Conservation (phyloP, 2,329 filamentous ascomycete species). For the Diaporthe sp. region DNA sequence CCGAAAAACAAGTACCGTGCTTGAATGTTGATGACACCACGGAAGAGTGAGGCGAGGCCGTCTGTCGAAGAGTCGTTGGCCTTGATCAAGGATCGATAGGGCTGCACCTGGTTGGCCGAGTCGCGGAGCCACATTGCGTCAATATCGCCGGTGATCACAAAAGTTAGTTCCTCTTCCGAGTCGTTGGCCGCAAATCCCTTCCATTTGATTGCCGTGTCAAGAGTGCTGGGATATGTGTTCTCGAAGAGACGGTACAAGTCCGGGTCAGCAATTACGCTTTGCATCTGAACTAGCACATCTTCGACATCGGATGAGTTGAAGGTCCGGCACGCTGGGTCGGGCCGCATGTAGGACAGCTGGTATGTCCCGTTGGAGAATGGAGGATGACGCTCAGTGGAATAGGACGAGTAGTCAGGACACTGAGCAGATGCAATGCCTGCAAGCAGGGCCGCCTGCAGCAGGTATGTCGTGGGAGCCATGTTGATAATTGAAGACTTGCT, state of each 20-base stretch:
- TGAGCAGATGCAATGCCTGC: conserved; percentile 27
- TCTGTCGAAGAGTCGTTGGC: conserved; percentile 61
- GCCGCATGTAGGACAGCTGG: conserved; percentile 84
- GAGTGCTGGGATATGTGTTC: conserved; percentile 81
- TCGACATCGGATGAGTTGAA: conserved; percentile 85
- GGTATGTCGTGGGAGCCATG: not conserved
- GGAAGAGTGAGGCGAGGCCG: conserved; percentile 76
- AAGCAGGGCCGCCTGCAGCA: conserved; percentile 30
- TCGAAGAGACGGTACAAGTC: conserved; percentile 80
- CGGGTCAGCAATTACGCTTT: conserved; percentile 78
- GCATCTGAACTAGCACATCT: conserved; percentile 78
- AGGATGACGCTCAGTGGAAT: conserved; percentile 71
- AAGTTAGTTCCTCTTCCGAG: conserved; percentile 73
- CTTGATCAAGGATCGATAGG: conserved; percentile 76
- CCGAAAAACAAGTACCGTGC: conserved; percentile 76
- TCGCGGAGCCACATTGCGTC: conserved; percentile 56
- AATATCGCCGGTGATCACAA: conserved; percentile 71
- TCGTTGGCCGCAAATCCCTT: conserved; percentile 71
- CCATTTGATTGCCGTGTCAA: conserved; percentile 81
- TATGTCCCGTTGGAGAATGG: conserved; percentile 85
- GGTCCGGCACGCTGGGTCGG: conserved; percentile 81
- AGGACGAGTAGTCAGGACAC: conserved; percentile 78
- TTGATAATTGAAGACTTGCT: not conserved
- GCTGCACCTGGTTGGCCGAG: conserved; percentile 78
- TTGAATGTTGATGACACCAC: conserved; percentile 83